phyloP scores from a whole-genome alignment of 371 early-diverging fungal species.

The Mortierella sp. region DNA sequence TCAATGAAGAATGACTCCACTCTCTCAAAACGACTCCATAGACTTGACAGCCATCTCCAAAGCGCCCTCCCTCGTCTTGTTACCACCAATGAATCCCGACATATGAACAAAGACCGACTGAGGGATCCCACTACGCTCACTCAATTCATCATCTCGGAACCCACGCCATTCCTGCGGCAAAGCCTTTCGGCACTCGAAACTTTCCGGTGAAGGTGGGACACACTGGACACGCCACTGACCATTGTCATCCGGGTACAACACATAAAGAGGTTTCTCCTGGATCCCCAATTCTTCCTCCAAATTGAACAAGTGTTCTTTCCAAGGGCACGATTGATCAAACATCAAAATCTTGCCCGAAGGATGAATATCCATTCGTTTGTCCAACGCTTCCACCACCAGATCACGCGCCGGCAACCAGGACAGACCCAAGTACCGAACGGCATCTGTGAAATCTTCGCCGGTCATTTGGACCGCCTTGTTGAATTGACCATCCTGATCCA shows the following conservation, averaged over 20 bases:
- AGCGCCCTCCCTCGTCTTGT: constrained; percentile 77
- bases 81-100: constrained; percentile 91
- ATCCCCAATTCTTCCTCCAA: constrained; percentile 72
- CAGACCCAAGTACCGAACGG: constrained; percentile 70
- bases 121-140: constrained; percentile 77
- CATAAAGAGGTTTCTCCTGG: constrained; percentile 72
- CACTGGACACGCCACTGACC: constrained; percentile 83
- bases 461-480: constrained; percentile 78
- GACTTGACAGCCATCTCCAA: constrained; percentile 72
- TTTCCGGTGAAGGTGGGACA: constrained; percentile 79
- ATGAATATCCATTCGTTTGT: constrained; percentile 69
- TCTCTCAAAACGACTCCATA: too few species aligned
- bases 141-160: constrained; percentile 87
- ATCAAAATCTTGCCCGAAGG: constrained; percentile 84
- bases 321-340: constrained; percentile 87
- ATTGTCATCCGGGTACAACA: constrained; percentile 84
- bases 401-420: constrained; percentile 93
- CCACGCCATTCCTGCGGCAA: constrained; percentile 98
- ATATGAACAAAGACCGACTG: constrained; percentile 97
- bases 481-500: constrained; percentile 80
- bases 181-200: constrained; percentile 90
- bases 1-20: too few species aligned
- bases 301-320: constrained; percentile 90
- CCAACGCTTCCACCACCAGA: constrained; percentile 78
- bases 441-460: constrained; percentile 78